Conservation (phyloP, 2,329 filamentous ascomycete genomes). For the Verticillium longisporum region DNA sequence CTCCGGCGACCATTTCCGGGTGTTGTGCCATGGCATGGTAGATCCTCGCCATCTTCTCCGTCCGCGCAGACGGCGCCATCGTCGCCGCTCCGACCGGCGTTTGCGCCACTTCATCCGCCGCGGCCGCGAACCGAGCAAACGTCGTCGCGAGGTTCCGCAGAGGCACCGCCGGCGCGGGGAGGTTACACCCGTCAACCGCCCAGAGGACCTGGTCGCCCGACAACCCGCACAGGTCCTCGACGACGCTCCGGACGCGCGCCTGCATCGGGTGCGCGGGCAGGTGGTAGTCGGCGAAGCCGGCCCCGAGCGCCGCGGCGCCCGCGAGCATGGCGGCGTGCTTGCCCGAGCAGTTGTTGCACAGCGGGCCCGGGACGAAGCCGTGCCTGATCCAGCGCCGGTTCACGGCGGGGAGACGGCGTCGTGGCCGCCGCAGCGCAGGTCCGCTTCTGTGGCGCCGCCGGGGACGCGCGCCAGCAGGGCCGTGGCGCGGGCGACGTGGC, state of each 20-base stretch:
- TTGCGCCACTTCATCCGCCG: slow-evolving; percentile 14
- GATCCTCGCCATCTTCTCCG: slow-evolving; percentile 21
- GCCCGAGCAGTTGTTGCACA: slow-evolving; percentile 40
- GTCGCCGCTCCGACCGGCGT: neutral
- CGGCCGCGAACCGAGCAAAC: slow-evolving; percentile 29
- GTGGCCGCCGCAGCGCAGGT: slow-evolving; percentile 37
- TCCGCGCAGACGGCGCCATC: slow-evolving; percentile 5
- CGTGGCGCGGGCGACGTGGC: slow-evolving; percentile 28
- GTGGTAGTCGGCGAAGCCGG: slow-evolving; percentile 25
- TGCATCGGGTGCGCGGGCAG: slow-evolving; percentile 29
- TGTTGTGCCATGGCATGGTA: slow-evolving; percentile 34
- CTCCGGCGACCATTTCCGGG: slow-evolving; percentile 36
- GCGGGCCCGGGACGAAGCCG: slow-evolving; percentile 26
- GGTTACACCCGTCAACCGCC: slow-evolving; percentile 39
- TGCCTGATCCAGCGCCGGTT: slow-evolving; percentile 30
- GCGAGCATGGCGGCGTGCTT: slow-evolving; percentile 42
- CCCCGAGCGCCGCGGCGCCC: slow-evolving; percentile 28
- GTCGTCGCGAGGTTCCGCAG: slow-evolving; percentile 25
- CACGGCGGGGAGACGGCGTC: slow-evolving; percentile 23
- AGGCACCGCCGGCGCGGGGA: slow-evolving; percentile 35
- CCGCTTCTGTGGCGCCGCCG: slow-evolving; percentile 19
- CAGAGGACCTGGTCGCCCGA: slow-evolving; percentile 23
- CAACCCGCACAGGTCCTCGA: slow-evolving; percentile 27
- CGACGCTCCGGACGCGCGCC: slow-evolving; percentile 23
- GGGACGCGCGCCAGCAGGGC: slow-evolving; percentile 28